A percentile compares a stretch with the other conserved stretches of the same genome.
These are phyloP conservation scores for Aureobasidium melanogenum DNA, from an alignment of 2,329 filamentous ascomycete species.

Conservation along the genomic window DNA sequence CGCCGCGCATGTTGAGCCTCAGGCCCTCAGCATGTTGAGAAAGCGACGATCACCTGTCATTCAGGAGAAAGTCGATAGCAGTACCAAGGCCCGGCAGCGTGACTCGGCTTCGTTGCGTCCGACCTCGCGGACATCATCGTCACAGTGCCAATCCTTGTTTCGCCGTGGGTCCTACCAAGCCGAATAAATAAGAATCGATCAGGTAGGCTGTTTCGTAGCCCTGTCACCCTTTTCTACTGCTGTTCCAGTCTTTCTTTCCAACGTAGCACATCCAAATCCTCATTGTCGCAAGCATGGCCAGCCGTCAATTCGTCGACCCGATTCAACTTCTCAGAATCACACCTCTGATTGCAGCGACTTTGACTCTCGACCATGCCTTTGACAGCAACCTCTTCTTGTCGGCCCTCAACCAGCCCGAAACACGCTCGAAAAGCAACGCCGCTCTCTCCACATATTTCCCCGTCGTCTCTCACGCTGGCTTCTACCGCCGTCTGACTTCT, in stretches of 20 bases:
- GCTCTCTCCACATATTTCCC: conserved; percentile 8
- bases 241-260: not conserved
- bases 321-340: conserved; percentile 5
- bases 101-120: not conserved
- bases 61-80: not conserved
- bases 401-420: not conserved
- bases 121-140: not conserved
- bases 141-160: conserved; percentile 6
- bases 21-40: not conserved
- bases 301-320: conserved; percentile 8
- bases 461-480: not conserved
- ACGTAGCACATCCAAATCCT: not conserved
- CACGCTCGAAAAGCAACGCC: not conserved
- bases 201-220: not conserved
- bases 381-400: conserved; percentile 7
- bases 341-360: conserved; percentile 4
- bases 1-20: not conserved
- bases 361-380: not conserved
- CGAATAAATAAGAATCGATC: not conserved
- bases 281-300: conserved; percentile 1
- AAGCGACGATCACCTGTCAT: not conserved
- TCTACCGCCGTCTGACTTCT: not conserved
- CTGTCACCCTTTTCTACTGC: not conserved
- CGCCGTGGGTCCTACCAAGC: not conserved
- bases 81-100: conserved; percentile 1